These are phyloP conservation scores for Pistacia atlantica DNA, from an alignment of 345 rosid species.

Conservation along the genomic window DNA sequence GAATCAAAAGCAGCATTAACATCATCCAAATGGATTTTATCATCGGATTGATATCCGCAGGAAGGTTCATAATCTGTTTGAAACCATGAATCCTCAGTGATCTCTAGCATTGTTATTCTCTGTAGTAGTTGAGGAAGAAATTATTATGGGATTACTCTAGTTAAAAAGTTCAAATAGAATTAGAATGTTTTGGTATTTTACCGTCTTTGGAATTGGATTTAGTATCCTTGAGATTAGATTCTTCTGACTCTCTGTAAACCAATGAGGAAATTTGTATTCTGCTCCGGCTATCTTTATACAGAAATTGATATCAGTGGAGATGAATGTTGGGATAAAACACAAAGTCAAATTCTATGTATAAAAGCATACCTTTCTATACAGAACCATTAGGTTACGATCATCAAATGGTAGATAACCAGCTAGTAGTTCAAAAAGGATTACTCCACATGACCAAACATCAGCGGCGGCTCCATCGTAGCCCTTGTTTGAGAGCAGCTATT, in stretches of 20 bases:
- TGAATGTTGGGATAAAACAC: background rate
- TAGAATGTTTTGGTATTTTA: slow-evolving; percentile 19
- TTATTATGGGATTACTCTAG: background rate
- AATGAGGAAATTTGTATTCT: slow-evolving; percentile 59
- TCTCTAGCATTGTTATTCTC: slow-evolving; percentile 73
- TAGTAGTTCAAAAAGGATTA: slow-evolving; percentile 81
- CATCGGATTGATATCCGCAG: slow-evolving; percentile 35
- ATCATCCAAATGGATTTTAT: slow-evolving; percentile 50
- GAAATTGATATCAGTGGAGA: slow-evolving; percentile 9
- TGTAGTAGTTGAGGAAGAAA: slow-evolving; percentile 28
- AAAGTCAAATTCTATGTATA: background rate
- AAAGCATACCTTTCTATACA: slow-evolving; percentile 65
- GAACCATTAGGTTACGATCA: slow-evolving; percentile 64
- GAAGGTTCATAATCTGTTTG: slow-evolving; percentile 63
- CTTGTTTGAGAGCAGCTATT: slow-evolving; percentile 71
- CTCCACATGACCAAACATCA: slow-evolving; percentile 94
- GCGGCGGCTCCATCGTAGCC: slow-evolving; percentile 88
- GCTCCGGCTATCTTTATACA: slow-evolving; percentile 60
- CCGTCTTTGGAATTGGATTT: slow-evolving; percentile 67
- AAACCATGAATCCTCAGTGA: slow-evolving; percentile 76
- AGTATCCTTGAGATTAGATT: slow-evolving; percentile 68
- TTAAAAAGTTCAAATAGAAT: background rate
- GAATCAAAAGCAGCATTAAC: slow-evolving; percentile 57
- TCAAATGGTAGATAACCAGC: slow-evolving; percentile 79
- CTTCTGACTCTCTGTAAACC: slow-evolving; percentile 61